Evolutionary conservation across 2,329 filamentous ascomycete species (phyloP).

Genomic region (Shiraia sp.): DNA sequence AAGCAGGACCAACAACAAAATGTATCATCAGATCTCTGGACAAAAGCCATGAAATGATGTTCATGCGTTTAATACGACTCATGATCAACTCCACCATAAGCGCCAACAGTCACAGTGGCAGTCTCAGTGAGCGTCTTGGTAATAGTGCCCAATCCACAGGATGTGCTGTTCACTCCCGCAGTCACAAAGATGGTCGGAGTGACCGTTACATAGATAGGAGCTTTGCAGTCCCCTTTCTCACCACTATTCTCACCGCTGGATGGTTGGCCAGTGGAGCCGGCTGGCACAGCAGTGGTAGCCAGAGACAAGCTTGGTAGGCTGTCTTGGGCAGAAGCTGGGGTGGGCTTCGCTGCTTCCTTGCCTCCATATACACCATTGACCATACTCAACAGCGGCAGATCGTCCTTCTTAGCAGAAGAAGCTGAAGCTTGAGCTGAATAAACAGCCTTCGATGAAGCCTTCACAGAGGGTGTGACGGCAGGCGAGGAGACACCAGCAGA

Average conservation of each 20-base stretch:
- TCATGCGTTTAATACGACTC: slow-evolving; percentile 5
- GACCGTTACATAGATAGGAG: slow-evolving; percentile 28
- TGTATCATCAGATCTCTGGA: no score
- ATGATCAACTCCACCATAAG: slow-evolving; percentile 1
- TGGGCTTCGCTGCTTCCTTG: no score
- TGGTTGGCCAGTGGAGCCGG: slow-evolving; percentile 9
- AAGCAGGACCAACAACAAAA: no score
- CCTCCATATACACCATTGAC: no score
- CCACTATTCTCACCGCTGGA: slow-evolving; percentile 5
- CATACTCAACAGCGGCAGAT: no score
- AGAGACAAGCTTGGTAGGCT: slow-evolving; percentile 7
- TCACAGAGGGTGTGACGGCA: slow-evolving; percentile 8
- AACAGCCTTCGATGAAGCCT: slow-evolving; percentile 1
- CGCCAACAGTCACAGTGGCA: slow-evolving; percentile 28
- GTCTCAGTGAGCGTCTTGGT: slow-evolving; percentile 29
- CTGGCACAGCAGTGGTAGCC: slow-evolving; percentile 9
- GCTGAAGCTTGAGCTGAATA: slow-evolving; percentile 1
- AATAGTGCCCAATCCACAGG: slow-evolving; percentile 14
- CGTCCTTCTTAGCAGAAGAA: slow-evolving; percentile 1
- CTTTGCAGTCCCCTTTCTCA: slow-evolving; percentile 25
- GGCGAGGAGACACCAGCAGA: slow-evolving; percentile 7
- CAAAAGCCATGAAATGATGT: no score
- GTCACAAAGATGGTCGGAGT: slow-evolving; percentile 34
- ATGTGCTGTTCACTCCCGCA: slow-evolving; percentile 13
- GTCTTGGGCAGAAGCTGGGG: not conserved